Evolutionary conservation across 139 green algal species (phyloP), one percentile per base, ranked within the genome.

Genomic region (Volvox reticuliferus): DNA sequence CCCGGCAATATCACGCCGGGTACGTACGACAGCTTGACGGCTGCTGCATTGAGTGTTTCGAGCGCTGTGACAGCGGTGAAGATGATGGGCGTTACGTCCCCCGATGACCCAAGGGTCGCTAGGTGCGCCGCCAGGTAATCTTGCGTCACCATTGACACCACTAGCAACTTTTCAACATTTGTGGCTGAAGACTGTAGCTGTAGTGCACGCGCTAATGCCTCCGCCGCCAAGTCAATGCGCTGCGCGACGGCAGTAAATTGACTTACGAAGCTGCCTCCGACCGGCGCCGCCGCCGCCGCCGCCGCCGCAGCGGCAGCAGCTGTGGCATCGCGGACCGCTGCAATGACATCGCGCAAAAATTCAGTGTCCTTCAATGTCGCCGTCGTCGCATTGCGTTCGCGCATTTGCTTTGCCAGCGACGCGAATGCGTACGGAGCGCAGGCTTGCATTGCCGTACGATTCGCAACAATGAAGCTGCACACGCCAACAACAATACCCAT

Each of bases 1-100:
- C 84, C 68, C 1, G 84, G 84, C 67, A 89, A 44, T 0, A 89
- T 36, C 14, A 89, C 28, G 36, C 84, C 84, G 3, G 84, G 84
- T 36, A 81, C 12, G 84, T 33, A 37, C 21, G 18, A 12, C 0
- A 79, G 28, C 1, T 24, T 26, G 65, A 19, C 65, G 3, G 65
- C 26, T 20, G 16, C 24, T 28, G 26, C 36, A 13, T n/a, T 35
- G 26, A 89, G 67, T 21, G 37, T 44, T n/a, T 14, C 24, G 0
- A n/a, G 65, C 36, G 36, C 36, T 35, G 68, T 79, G 5, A 22
- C 67, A n/a, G 30, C 28, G 28, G 12, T 32, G 84, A 63, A 67
- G 3, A 20, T 44, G 68, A 28, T n/a, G 26, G 75, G 32, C 0
- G 50, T 73, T 28, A 44, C 9, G 18, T 44, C 63, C 14, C 1